These are phyloP conservation scores for Phytophthora foliorum DNA, from an alignment of 352 stramenopile species.

Conservation along the genomic window DNA sequence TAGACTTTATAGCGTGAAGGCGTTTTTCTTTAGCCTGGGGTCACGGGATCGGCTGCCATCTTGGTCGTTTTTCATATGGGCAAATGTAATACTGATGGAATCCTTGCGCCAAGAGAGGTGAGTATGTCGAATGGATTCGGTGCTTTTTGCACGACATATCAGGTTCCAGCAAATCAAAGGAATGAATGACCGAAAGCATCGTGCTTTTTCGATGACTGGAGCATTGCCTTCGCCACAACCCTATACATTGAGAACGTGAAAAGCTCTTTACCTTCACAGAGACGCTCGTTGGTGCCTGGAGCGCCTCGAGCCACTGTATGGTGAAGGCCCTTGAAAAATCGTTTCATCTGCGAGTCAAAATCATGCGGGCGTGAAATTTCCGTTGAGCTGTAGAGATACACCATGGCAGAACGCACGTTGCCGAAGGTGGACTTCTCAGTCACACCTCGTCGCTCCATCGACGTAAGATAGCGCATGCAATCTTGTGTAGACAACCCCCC, in stretches of 20 bases:
- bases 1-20: no score
- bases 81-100: slow-evolving; percentile 26
- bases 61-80: slow-evolving; percentile 45
- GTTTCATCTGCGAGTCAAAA: background rate
- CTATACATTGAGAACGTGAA: slow-evolving; percentile 23
- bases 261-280: slow-evolving; percentile 20
- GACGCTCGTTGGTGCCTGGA: background rate
- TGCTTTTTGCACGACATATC: slow-evolving; percentile 17
- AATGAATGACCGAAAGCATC: slow-evolving; percentile 18
- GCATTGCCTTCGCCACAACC: slow-evolving; percentile 1
- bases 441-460: slow-evolving; percentile 7
- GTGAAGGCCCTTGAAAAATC: slow-evolving; percentile 5
- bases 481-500: background rate
- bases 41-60: slow-evolving; percentile 30
- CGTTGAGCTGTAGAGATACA: slow-evolving; percentile 1
- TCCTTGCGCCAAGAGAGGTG: slow-evolving; percentile 18
- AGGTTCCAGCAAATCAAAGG: slow-evolving; percentile 21
- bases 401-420: slow-evolving; percentile 2
- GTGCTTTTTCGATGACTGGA: background rate
- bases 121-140: slow-evolving; percentile 17
- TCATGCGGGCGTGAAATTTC: background rate
- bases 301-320: background rate
- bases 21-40: no score
- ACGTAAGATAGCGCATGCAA: background rate
- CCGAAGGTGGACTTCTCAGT: slow-evolving; percentile 6